Conservation (phyloP, 1,284 basidiomycete species). For the Sutorius eximius region DNA sequence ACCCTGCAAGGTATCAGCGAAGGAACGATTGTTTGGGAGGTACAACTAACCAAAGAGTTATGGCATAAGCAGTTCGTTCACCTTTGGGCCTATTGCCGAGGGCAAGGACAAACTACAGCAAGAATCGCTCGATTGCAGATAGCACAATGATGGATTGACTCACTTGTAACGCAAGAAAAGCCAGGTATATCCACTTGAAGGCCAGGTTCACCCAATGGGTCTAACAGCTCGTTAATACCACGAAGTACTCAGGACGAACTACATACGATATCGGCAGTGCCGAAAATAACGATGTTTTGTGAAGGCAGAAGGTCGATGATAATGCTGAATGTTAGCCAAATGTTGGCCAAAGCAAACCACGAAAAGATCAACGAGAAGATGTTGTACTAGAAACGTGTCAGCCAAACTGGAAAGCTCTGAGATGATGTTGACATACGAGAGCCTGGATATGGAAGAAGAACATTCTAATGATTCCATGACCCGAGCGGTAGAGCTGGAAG, state of each 20-base stretch:
- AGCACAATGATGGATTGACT: neutral
- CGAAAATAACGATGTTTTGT: conserved; percentile 68
- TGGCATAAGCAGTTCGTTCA: conserved; percentile 78
- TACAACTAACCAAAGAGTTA: conserved; percentile 70
- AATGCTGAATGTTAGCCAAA: conserved; percentile 96
- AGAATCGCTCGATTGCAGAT: neutral
- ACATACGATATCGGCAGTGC: conserved; percentile 62
- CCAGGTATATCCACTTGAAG: conserved; percentile 86
- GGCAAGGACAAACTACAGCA: conserved; percentile 82
- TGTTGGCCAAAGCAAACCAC: conserved; percentile 91
- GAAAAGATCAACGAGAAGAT: conserved; percentile 80
- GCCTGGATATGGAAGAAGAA: conserved; percentile 96
- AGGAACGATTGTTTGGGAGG: neutral
- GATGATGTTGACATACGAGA: conserved; percentile 50
- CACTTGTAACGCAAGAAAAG: conserved; percentile 74
- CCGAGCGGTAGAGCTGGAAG: conserved; percentile 84
- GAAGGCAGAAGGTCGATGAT: conserved; percentile 87
- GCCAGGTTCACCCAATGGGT: conserved; percentile 89
- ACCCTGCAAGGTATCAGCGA: conserved; percentile 51
- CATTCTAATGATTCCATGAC: conserved; percentile 85
- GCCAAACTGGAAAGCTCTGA: neutral
- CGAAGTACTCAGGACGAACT: neutral
- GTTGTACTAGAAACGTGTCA: conserved; percentile 57
- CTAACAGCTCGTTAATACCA: conserved; percentile 40
- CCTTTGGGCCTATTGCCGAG: conserved; percentile 96